Base-by-base conservation (phyloP, 2,329 filamentous ascomycete genomes). In the Pseudogymnoascus verrucosus region DNA sequence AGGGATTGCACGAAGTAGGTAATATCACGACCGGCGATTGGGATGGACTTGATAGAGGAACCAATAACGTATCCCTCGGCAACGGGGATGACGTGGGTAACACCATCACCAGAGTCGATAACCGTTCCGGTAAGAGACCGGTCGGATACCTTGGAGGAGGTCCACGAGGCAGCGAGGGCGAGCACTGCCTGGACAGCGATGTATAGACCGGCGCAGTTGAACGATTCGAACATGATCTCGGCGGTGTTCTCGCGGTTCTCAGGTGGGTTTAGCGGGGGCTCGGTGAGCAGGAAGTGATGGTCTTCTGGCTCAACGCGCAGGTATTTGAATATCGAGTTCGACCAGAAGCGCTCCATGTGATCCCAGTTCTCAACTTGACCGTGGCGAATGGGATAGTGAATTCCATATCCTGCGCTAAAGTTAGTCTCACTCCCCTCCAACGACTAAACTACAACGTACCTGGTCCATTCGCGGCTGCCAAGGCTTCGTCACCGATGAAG, bases 281-380 rank as follows among this genome's bases (percentile, higher is more conserved):
- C 95, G 66, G 95, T 99, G 65, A 99, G 87, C 67, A 99, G 87
- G 78, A 99, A 99, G 81, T 96, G 93, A 78, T 99, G 95, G 75
- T 99, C 95, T 79, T 99, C 95, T 31, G 95, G 95, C 79, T 99
- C 95, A 69, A 99, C 95, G 71, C 95, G 87, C 62, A 99, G 84
- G 75, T 99, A 99, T 77, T 99, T 99, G 86, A 99, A 99, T 79
- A 99, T 99, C 67, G 95, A 99, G 80, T 98, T 98, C 69, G 96
- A 98, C 95, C 95, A 99, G 80, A 98, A 99, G 67, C 95, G 89
- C 78, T 99, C 95, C 95, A 99, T 99, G 73, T 97, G 91, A 78
- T 99, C 95, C 95, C 95, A 99, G 76, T 99, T 98, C 80, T 99
- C 95, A 77, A 99, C 91, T 80, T 99, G 95, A 60, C 95, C 95